Base-by-base conservation (phyloP, 2,329 filamentous ascomycete species). In the Ceratocystis colombiana region DNA sequence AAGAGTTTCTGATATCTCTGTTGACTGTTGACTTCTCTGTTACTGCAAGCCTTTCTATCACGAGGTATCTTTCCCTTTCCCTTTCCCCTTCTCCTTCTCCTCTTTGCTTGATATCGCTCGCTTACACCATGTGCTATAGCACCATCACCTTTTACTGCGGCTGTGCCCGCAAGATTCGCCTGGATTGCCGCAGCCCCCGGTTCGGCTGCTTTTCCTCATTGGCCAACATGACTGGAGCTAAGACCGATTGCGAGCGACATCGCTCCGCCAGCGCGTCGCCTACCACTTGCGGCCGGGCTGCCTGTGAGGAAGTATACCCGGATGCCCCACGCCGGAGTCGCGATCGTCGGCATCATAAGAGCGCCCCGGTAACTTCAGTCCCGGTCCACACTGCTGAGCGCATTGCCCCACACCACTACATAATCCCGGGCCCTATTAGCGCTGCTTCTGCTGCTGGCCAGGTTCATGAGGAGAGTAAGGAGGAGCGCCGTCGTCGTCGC, bases 231-330 rank as follows among this genome's bases (percentile, higher is more conserved):
- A 33, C 61, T 22, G 61, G 61, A 20, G 8, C 61, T 17, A 48
- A 53, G 33, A 64, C 45, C 64, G 50, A 55, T 10, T 66, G 64
- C 37, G n/a, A 45, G 45, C 59, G 46, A 41, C 57, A 62, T 10
- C 57, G 57, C 20, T 59, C 53, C 53, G 45, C 59, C 22, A 62
- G 30, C 10, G 30, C 28, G 5, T 53, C 45, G 8, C 57, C 57
- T 33, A 62, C 64, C 45, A 66, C 64, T n/a, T 66, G 64, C 33
- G 64, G 64, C 46, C 59, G 59, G 44, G n/a, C n/a, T 30, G 59
- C 33, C 46, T 66, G 64, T 22, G 64, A 66, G n/a, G n/a, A 25
- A 46, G 10, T 41, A 45, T 66, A 62, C n/a, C 64, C 59, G 30
- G 46, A 55, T 8, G 59, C 41, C n/a, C 64, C 64, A 25, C 59